Conservation (phyloP, 1,284 basidiomycete species). For the Abortiporus biennis region DNA sequence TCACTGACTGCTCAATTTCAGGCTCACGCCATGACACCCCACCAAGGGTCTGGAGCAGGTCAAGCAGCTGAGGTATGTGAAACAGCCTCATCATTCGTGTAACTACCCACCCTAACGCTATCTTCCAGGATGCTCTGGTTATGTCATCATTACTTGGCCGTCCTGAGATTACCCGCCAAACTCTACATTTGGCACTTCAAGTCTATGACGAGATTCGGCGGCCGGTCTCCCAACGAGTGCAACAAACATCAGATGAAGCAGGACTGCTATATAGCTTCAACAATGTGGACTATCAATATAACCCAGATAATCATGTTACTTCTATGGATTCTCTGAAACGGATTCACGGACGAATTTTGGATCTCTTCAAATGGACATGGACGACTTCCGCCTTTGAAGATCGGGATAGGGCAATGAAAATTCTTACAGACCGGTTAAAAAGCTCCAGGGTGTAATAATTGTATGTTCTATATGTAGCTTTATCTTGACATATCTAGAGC, state of each 20-base stretch:
- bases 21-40: constrained; percentile 32
- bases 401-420: not conserved
- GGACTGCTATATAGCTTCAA: not conserved
- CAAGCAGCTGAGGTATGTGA: constrained; percentile 12
- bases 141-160: constrained; percentile 8
- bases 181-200: constrained; percentile 4
- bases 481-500: too few relatives aligned
- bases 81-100: not conserved
- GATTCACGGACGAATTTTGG: not conserved
- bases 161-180: not conserved
- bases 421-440: too few relatives aligned
- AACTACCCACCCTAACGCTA: not conserved
- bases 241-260: not conserved
- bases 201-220: constrained; percentile 10
- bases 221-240: constrained; percentile 7
- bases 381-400: not conserved
- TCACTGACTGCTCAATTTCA: constrained; percentile 6
- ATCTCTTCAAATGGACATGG: not conserved
- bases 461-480: too few relatives aligned
- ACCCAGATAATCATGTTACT: too few relatives aligned
- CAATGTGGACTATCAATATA: too few relatives aligned
- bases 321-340: not conserved
- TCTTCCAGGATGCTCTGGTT: constrained; percentile 7
- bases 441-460: too few relatives aligned
- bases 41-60: constrained; percentile 11